These are phyloP conservation scores for Kwoniella dendrophila DNA, from an alignment of 768 basidiomycete species.

Conservation along the genomic window DNA sequence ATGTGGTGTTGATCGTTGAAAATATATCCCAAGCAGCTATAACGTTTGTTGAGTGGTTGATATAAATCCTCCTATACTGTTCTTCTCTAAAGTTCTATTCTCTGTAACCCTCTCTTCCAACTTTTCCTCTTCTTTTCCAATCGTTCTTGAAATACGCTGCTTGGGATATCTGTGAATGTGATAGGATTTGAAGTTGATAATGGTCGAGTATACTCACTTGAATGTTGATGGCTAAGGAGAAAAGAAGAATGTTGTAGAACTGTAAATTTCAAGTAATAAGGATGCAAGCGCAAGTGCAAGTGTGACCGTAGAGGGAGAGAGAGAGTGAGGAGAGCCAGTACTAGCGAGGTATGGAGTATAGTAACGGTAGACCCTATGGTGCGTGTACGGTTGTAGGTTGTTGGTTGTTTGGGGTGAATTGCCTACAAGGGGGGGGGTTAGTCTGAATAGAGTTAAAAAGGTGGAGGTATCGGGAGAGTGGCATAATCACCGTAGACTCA, in stretches of 20 bases:
- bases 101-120: not conserved
- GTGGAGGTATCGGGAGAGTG: not conserved
- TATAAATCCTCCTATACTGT: not conserved
- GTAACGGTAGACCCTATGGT: not conserved
- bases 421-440: not conserved
- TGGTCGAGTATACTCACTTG: slow-evolving; percentile 26
- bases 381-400: not conserved
- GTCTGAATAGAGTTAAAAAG: not conserved
- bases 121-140: not conserved
- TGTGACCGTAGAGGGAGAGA: slow-evolving; percentile 4
- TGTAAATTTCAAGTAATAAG: slow-evolving; percentile 12
- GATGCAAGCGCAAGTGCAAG: not conserved
- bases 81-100: not conserved
- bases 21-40: slow-evolving; percentile 15
- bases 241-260: slow-evolving; percentile 3
- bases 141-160: slow-evolving; percentile 1
- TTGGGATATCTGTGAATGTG: slow-evolving; percentile 4
- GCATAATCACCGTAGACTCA: not conserved
- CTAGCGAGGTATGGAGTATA: not conserved
- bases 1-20: not conserved
- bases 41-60: not conserved
- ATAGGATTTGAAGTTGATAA: not conserved
- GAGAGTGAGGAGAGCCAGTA: not conserved
- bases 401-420: not conserved
- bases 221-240: slow-evolving; percentile 23